Evolutionary conservation across 805 yeast species (phyloP).

Genomic region (Debaryomyces hansenii): DNA sequence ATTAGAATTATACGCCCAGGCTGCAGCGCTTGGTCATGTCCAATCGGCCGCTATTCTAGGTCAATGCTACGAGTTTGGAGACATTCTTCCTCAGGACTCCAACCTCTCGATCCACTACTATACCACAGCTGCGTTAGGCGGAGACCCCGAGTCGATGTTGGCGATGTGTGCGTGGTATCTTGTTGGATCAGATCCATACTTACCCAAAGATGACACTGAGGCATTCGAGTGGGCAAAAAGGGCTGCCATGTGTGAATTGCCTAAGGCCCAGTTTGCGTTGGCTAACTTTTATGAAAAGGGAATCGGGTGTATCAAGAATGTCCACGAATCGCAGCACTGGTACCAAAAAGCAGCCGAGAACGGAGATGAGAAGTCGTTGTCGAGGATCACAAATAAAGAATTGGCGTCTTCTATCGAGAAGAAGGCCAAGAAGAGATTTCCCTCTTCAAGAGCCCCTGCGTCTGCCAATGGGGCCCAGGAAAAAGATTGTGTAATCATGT

Average conservation of each 20-base stretch:
- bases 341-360: slow-evolving; percentile 68
- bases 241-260: slow-evolving; percentile 72
- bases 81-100: slow-evolving; percentile 71
- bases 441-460: not conserved
- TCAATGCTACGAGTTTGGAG: slow-evolving; percentile 80
- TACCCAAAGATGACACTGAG: slow-evolving; percentile 75
- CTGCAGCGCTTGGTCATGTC: slow-evolving; percentile 84
- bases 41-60: slow-evolving; percentile 82
- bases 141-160: slow-evolving; percentile 87
- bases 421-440: slow-evolving; percentile 24
- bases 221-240: slow-evolving; percentile 93
- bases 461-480: slow-evolving; percentile 16
- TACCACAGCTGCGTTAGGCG: slow-evolving; percentile 85
- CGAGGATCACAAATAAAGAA: slow-evolving; percentile 32
- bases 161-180: slow-evolving; percentile 97
- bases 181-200: slow-evolving; percentile 83
- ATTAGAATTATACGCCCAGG: slow-evolving; percentile 78
- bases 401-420: slow-evolving; percentile 29
- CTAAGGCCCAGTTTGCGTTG: slow-evolving; percentile 83
- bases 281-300: slow-evolving; percentile 87
- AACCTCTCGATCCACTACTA: slow-evolving; percentile 88
- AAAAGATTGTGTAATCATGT: slow-evolving; percentile 48
- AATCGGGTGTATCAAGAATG: slow-evolving; percentile 71
- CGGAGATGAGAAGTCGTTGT: slow-evolving; percentile 41
- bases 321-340: slow-evolving; percentile 67